Percentiles rank a stretch among this genome's conserved stretches.
phyloP scores from a whole-genome alignment of 2,329 filamentous ascomycete genomes.

The Penicillium griseofulvum region DNA sequence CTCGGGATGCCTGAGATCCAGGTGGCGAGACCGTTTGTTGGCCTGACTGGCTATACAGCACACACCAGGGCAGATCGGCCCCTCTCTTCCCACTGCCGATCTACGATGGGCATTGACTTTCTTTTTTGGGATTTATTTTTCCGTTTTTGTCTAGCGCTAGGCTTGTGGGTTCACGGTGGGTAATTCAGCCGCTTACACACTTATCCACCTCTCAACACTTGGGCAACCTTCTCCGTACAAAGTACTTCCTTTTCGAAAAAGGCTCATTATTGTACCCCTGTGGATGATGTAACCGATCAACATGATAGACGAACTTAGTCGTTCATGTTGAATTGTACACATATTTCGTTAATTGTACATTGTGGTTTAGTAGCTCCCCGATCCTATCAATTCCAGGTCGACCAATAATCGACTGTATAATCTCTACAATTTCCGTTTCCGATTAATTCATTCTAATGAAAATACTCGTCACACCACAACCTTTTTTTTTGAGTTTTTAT shows the following conservation, averaged over 20 bases:
- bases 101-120: background rate
- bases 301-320: background rate
- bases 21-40: constrained; percentile 7
- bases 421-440: background rate
- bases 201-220: background rate
- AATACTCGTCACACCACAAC: no score
- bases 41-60: constrained; percentile 9
- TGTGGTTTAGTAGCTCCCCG: background rate
- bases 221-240: background rate
- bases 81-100: background rate
- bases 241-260: background rate
- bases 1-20: constrained; percentile 1
- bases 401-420: background rate
- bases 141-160: no score
- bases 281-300: background rate
- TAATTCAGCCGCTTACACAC: constrained; percentile 5
- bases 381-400: background rate
- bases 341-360: background rate
- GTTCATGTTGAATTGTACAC: background rate
- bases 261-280: background rate
- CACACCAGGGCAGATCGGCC: background rate
- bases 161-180: background rate
- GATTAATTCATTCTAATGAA: background rate
- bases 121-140: background rate
- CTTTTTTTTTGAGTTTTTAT: background rate